A percentile compares a stretch with the other conserved stretches of the same genome.
Evolutionary conservation across 768 basidiomycete species (phyloP).

Genomic region (Gyrodon lividus): DNA sequence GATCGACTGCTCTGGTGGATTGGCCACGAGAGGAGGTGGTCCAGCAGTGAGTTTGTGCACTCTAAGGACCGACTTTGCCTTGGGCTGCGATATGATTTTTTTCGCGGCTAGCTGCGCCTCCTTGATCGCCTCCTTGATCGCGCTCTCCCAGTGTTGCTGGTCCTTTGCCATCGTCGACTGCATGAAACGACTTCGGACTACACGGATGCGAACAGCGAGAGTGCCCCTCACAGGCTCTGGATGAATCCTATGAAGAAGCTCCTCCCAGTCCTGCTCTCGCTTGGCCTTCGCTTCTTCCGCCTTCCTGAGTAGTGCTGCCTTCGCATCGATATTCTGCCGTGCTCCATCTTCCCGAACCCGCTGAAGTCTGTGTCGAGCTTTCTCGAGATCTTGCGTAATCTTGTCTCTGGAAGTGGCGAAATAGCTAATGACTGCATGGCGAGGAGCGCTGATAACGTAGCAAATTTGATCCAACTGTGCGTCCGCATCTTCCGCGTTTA

Average conservation of each 20-base stretch:
- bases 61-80: constrained; percentile 9
- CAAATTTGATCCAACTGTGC: constrained; percentile 46
- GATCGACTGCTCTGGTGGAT: constrained; percentile 51
- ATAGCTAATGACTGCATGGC: constrained; percentile 44
- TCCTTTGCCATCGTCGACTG: constrained; percentile 54
- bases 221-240: constrained; percentile 50
- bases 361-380: constrained; percentile 36
- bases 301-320: constrained; percentile 57
- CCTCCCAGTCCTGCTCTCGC: constrained; percentile 67
- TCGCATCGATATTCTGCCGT: constrained; percentile 43
- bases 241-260: constrained; percentile 53
- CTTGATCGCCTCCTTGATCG: constrained; percentile 53
- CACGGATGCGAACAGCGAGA: constrained; percentile 49
- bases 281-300: constrained; percentile 58
- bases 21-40: constrained; percentile 41
- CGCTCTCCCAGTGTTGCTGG: constrained; percentile 58
- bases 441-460: constrained; percentile 57
- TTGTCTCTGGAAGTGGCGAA: constrained; percentile 42
- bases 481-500: constrained; percentile 46
- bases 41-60: constrained; percentile 7
- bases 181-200: constrained; percentile 56
- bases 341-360: constrained; percentile 30
- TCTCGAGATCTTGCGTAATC: constrained; percentile 43
- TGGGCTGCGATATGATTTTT: constrained; percentile 40
- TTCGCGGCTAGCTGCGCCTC: constrained; percentile 53